A percentile compares a stretch with the other conserved stretches of the same genome.
Evolutionary conservation across 352 stramenopile species (phyloP).

Genomic region (Phytophthora agathidicida): DNA sequence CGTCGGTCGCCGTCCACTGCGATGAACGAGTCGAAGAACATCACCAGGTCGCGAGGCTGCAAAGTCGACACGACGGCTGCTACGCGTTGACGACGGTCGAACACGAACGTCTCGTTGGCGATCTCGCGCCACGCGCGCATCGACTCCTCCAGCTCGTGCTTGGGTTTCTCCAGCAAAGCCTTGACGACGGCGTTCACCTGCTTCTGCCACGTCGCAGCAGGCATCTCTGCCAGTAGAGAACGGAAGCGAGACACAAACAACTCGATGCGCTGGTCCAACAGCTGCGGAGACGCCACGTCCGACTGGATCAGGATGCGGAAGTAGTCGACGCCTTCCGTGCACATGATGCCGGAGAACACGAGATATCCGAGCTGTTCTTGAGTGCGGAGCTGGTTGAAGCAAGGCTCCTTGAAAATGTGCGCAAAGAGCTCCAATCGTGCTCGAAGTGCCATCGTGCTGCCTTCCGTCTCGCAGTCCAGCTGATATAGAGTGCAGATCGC

Average conservation of each 20-base stretch:
- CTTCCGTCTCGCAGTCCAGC: conserved; percentile 54
- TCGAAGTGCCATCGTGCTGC: conserved; percentile 45
- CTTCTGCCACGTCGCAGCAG: conserved; percentile 42
- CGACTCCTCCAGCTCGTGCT: conserved; percentile 74
- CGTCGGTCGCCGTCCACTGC: conserved; percentile 28
- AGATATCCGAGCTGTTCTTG: conserved; percentile 93
- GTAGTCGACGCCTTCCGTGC: conserved; percentile 58
- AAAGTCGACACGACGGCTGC: conserved; percentile 55
- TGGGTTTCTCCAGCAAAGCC: conserved; percentile 66
- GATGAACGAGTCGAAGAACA: conserved; percentile 72
- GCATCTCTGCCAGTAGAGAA: conserved; percentile 41
- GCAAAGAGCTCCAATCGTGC: conserved; percentile 79
- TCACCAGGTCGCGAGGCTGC: conserved; percentile 52
- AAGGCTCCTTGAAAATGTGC: conserved; percentile 90
- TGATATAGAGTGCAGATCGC: conserved; percentile 79
- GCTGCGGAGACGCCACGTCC: conserved; percentile 62
- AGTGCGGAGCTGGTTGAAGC: conserved; percentile 93
- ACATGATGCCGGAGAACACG: conserved; percentile 67
- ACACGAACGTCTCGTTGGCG: conserved; percentile 65
- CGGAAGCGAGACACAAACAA: conserved; percentile 65
- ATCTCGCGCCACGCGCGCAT: conserved; percentile 73
- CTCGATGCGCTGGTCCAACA: conserved; percentile 79
- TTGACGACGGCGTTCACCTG: conserved; percentile 71
- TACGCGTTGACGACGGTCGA: conserved; percentile 61
- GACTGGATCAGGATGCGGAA: conserved; percentile 88